Percentiles rank a stretch among this genome's conserved stretches.
Conservation (phyloP, 352 stramenopile species). For the Globisporangium canariense region DNA sequence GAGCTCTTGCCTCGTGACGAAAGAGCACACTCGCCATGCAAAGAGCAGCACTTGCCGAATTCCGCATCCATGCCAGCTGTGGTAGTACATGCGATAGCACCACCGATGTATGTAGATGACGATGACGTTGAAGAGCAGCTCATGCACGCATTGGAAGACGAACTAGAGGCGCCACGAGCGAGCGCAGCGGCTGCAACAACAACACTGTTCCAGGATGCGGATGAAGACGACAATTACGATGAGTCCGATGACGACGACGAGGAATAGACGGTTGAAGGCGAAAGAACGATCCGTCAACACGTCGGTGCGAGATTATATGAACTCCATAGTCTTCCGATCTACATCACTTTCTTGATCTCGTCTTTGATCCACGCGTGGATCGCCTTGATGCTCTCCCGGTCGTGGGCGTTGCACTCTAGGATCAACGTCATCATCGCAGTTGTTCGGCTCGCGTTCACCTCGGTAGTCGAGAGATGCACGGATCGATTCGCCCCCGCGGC, state of each 20-base stretch:
- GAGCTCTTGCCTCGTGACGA: background rate
- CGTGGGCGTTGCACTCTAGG: slow-evolving; percentile 42
- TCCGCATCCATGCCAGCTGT: background rate
- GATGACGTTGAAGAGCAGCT: slow-evolving; percentile 13
- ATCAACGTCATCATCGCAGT: slow-evolving; percentile 39
- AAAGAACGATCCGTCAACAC: background rate
- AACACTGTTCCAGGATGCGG: slow-evolving; percentile 10
- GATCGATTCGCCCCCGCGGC: background rate
- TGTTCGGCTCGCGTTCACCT: slow-evolving; percentile 22
- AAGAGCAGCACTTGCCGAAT: background rate
- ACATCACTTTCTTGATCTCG: slow-evolving; percentile 35
- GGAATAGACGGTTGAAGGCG: background rate
- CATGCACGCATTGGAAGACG: slow-evolving; percentile 17
- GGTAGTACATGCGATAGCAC: background rate
- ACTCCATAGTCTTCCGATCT: slow-evolving; percentile 3
- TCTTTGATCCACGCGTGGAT: slow-evolving; percentile 42
- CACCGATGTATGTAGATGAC: background rate
- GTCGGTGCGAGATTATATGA: background rate
- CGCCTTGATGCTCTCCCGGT: slow-evolving; percentile 37
- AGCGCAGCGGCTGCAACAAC: no score
- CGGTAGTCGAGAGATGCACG: background rate
- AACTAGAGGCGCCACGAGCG: slow-evolving; percentile 1
- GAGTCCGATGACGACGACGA: slow-evolving; percentile 13
- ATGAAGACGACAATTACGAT: slow-evolving; percentile 33
- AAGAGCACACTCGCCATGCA: background rate